phyloP scores from a whole-genome alignment of 176 grass and related monocot genomes.

The Lolium multiflorum region DNA sequence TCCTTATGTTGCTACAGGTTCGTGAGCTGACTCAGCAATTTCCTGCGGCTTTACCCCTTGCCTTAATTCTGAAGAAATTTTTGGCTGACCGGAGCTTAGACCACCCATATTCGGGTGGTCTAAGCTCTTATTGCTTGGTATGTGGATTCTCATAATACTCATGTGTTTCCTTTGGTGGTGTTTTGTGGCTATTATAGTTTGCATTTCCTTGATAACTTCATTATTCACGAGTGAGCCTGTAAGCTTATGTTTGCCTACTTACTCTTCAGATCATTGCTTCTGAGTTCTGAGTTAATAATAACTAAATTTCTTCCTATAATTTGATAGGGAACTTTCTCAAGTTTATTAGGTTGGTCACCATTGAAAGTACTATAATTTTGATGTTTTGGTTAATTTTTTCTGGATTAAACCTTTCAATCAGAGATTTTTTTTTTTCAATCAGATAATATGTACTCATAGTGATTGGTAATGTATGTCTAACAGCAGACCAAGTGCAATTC shows the following conservation, averaged over 20 bases:
- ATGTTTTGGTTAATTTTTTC: conserved; percentile 24
- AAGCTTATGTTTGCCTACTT: conserved; percentile 9
- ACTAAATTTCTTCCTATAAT: background rate
- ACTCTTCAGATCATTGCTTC: background rate
- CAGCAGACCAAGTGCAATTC: background rate
- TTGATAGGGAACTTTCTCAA: background rate
- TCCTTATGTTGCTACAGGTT: conserved; percentile 62
- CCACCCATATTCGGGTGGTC: conserved; percentile 91
- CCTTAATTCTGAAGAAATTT: conserved; percentile 94
- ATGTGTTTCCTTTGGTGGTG: background rate
- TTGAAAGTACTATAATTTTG: conserved; percentile 9
- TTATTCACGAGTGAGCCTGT: conserved; percentile 5
- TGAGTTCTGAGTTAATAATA: conserved; percentile 15
- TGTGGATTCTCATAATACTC: conserved; percentile 31
- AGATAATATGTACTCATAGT: conserved; percentile 12
- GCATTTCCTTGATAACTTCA: conserved; percentile 12
- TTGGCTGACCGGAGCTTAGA: conserved; percentile 95
- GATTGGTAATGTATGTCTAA: conserved; percentile 5
- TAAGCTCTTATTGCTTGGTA: conserved; percentile 99
- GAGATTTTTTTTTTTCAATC: background rate
- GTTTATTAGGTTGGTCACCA: conserved; percentile 15
- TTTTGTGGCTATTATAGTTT: conserved; percentile 24
- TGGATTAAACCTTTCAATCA: conserved; percentile 22
- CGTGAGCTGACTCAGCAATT: conserved; percentile 87
- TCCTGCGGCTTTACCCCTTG: conserved; percentile 86